Evolutionary conservation across 352 stramenopile species (phyloP).

Genomic region (Blastocystis sp.): DNA sequence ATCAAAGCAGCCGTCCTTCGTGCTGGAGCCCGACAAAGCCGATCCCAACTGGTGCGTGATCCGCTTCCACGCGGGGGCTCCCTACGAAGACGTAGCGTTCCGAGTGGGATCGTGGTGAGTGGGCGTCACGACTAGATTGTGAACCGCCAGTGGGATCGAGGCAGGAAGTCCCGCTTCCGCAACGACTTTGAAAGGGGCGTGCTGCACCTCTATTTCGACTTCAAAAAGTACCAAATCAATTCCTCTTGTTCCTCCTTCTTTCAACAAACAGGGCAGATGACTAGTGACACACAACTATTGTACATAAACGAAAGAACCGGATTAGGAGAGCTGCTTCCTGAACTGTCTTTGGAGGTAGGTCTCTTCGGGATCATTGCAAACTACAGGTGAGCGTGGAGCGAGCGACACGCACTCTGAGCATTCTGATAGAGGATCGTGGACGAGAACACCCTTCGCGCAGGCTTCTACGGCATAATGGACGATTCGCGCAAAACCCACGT

Average conservation of each 20-base stretch:
- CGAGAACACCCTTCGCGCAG: neutral
- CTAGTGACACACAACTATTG: slow-evolving; percentile 23
- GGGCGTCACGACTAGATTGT: slow-evolving; percentile 87
- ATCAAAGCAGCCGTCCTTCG: slow-evolving; percentile 90
- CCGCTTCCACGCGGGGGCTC: slow-evolving; percentile 92
- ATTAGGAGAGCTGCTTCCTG: neutral
- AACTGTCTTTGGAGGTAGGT: slow-evolving; percentile 68
- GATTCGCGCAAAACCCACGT: neutral
- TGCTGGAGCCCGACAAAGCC: slow-evolving; percentile 89
- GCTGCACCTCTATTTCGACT: slow-evolving; percentile 98
- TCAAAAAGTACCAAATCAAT: slow-evolving; percentile 81
- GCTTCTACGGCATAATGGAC: slow-evolving; percentile 17
- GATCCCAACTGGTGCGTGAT: slow-evolving; percentile 95
- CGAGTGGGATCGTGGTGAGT: slow-evolving; percentile 76
- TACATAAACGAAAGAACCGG: neutral
- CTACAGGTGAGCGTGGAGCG: neutral
- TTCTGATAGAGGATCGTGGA: neutral
- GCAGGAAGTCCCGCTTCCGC: slow-evolving; percentile 93
- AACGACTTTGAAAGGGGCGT: slow-evolving; percentile 97
- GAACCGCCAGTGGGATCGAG: slow-evolving; percentile 97
- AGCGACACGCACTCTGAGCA: neutral
- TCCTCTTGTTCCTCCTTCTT: neutral
- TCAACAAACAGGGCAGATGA: neutral
- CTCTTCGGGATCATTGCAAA: slow-evolving; percentile 54
- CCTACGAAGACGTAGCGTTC: slow-evolving; percentile 99